Conservation (phyloP, 2,329 filamentous ascomycete species). For the Epichloe aotearoae region DNA sequence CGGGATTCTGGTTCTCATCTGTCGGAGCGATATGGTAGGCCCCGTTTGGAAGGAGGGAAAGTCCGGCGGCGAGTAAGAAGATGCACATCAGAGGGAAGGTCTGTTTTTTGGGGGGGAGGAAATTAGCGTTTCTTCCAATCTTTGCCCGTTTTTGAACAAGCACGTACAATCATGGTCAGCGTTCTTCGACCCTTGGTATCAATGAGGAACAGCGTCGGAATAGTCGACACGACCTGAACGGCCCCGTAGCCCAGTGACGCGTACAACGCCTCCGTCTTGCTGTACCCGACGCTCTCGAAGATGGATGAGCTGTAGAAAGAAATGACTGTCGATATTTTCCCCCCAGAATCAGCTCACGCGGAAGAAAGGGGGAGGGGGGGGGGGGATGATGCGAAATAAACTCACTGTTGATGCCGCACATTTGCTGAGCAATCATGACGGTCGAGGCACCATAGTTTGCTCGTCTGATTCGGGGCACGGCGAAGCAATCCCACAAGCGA, state of each 20-base stretch:
- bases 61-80: constrained; percentile 14
- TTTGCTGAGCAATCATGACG: constrained; percentile 66
- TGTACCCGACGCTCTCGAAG: constrained; percentile 40
- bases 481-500: constrained; percentile 42
- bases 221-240: constrained; percentile 29
- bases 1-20: constrained; percentile 7
- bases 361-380: not conserved
- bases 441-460: constrained; percentile 63
- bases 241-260: constrained; percentile 31
- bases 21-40: constrained; percentile 9
- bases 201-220: constrained; percentile 18
- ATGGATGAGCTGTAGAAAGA: constrained; percentile 55
- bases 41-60: constrained; percentile 12
- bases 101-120: not conserved
- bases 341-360: not conserved
- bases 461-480: constrained; percentile 51
- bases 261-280: constrained; percentile 32
- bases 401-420: constrained; percentile 30
- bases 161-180: constrained; percentile 13
- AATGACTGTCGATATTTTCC: constrained; percentile 31
- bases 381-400: not conserved
- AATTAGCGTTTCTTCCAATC: not conserved
- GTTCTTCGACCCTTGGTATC: constrained; percentile 17
- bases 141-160: not conserved
- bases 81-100: constrained; percentile 17